phyloP scores from a whole-genome alignment of 805 yeast genomes.

The Kuraishia hungarica region DNA sequence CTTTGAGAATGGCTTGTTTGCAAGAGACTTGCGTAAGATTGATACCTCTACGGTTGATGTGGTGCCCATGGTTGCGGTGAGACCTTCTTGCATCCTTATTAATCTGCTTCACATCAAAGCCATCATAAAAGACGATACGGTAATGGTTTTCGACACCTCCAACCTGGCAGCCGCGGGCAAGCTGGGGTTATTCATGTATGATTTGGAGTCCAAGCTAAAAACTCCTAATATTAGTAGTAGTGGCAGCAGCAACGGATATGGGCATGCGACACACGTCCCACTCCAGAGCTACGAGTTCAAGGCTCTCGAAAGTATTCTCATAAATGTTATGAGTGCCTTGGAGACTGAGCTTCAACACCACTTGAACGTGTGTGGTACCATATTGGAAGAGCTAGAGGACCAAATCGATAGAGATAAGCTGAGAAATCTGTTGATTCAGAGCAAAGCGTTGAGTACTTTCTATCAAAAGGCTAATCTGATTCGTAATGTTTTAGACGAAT shows the following conservation, averaged over 20 bases:
- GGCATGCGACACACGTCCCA: slow-evolving; percentile 17
- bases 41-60: slow-evolving; percentile 71
- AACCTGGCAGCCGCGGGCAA: slow-evolving; percentile 54
- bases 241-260: neutral
- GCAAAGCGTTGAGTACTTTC: slow-evolving; percentile 63
- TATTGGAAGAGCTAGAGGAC: slow-evolving; percentile 65
- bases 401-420: slow-evolving; percentile 71
- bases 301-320: slow-evolving; percentile 75
- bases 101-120: slow-evolving; percentile 87
- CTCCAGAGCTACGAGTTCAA: slow-evolving; percentile 67
- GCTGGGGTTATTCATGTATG: slow-evolving; percentile 75
- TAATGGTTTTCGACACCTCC: slow-evolving; percentile 76
- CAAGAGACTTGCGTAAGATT: slow-evolving; percentile 81
- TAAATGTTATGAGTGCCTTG: slow-evolving; percentile 70
- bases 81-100: slow-evolving; percentile 69
- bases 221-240: slow-evolving; percentile 6
- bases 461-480: slow-evolving; percentile 71
- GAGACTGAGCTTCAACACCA: slow-evolving; percentile 69
- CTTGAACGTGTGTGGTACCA: slow-evolving; percentile 46
- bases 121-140: slow-evolving; percentile 68
- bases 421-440: slow-evolving; percentile 62
- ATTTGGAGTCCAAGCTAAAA: slow-evolving; percentile 66
- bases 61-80: slow-evolving; percentile 80
- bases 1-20: slow-evolving; percentile 62
- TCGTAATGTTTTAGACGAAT: slow-evolving; percentile 73